Base-by-base conservation (phyloP, 768 basidiomycete genomes). In the Dictyophora rubrovolvata region DNA sequence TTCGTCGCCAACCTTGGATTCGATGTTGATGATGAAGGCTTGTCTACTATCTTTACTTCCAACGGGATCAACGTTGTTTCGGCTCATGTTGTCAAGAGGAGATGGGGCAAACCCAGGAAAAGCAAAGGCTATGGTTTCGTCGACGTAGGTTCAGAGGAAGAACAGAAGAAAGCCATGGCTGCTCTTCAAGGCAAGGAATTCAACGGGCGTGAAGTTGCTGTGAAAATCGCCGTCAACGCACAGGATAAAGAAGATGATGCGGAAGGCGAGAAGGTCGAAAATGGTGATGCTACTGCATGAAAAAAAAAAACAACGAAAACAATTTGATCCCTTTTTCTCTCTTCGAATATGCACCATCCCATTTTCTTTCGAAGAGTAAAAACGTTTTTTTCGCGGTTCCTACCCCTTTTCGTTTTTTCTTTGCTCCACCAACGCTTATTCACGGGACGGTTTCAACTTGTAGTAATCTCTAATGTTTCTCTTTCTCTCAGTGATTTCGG, bases 1-100 rank as follows among this genome's bases (percentile, higher is more conserved):
- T 97, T 97, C 67, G 93, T 97, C 65, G 95, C 94, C 75, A 98
- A 98, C 77, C 91, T 98, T 61, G 91, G 93, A 49, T 98, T 97
- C 83, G 85, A 75, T 70, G 83, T 97, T 63, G 89, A 91, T 60
- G 94, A 98, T 69, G 86, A 77, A 33, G 85, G 79, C 55, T 85
- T 99, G 64, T 69, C 80, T 23, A 75, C 82, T 49, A 77, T 96
- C 66, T 98, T 99, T 79, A 87, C 84, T 54, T 88, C 91, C 63
- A 89, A 85, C 21, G 89, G 83, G 63, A 85, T 96, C 74, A 75
- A 73, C 47, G 89, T 95, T 64, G 77, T 80, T 68, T 87, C 87
- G 65, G 93, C 94, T 62, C 89, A 89, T 64, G 88, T 99, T 63
- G 91, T 97, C 66, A 84, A 85, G 69, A 80, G 86, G 68, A 83